Conservation (phyloP, 768 basidiomycete species). For the Pulveroboletus sp. region DNA sequence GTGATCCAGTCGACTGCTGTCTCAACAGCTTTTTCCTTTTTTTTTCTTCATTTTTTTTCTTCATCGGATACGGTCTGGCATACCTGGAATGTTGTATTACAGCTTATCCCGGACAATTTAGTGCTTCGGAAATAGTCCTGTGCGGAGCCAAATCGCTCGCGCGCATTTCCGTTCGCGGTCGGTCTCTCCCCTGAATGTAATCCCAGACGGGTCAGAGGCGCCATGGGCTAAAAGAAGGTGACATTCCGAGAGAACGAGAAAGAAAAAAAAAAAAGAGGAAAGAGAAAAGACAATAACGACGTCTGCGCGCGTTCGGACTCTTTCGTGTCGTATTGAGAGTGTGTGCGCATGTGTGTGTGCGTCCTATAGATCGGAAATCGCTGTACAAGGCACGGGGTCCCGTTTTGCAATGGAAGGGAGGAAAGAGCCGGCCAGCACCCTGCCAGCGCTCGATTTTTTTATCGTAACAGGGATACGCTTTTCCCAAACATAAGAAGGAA, state of each 20-base stretch:
- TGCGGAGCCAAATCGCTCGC: no score
- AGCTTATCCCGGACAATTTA: slow-evolving; percentile 26
- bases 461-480: neutral
- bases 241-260: slow-evolving; percentile 7
- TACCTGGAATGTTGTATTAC: slow-evolving; percentile 37
- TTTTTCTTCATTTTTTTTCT: slow-evolving; percentile 17
- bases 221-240: neutral
- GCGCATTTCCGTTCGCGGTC: no score
- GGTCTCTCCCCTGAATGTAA: no score
- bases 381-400: neutral
- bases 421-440: no score
- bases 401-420: no score
- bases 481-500: neutral
- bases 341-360: neutral
- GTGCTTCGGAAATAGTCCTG: slow-evolving; percentile 13
- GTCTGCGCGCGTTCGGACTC: no score
- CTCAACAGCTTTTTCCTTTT: neutral
- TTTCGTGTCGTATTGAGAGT: no score
- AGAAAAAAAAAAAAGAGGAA: no score
- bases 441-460: no score
- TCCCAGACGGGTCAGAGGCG: no score
- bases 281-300: neutral
- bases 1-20: slow-evolving; percentile 12
- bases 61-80: slow-evolving; percentile 30
- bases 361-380: slow-evolving; percentile 5